Conservation (phyloP, 192 early-diverging fungal species). For the Gryganskiella cystojenkinii region DNA sequence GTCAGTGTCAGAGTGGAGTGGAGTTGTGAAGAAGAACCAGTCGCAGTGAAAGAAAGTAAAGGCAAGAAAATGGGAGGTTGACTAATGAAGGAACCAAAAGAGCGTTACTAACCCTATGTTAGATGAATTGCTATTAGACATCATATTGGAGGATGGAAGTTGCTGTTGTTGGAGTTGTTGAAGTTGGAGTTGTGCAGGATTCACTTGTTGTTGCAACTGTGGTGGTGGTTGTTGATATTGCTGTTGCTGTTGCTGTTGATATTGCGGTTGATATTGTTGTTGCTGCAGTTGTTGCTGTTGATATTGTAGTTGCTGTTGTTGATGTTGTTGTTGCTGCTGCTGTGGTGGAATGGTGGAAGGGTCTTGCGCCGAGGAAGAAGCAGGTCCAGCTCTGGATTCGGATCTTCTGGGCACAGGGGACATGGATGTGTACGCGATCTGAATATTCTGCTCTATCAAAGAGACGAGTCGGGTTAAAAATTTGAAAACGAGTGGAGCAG, state of each 20-base stretch:
- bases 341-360: background rate
- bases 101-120: too few species aligned
- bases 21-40: too few species aligned
- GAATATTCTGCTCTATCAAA: background rate
- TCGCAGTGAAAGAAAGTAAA: too few species aligned
- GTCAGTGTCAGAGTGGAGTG: too few species aligned
- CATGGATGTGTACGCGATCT: constrained; percentile 3
- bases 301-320: background rate
- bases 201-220: background rate
- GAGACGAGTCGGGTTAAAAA: too few species aligned
- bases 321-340: constrained; percentile 7
- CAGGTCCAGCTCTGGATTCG: constrained; percentile 4
- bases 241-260: background rate
- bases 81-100: too few species aligned
- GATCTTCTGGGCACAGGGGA: constrained; percentile 39
- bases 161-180: constrained; percentile 5
- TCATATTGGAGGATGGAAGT: background rate
- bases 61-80: too few species aligned
- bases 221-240: background rate
- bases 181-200: constrained; percentile 20
- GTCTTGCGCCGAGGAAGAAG: background rate
- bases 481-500: too few species aligned
- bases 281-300: background rate
- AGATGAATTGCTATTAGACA: background rate
- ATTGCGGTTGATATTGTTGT: background rate